Evolutionary conservation across 2,329 filamentous ascomycete genomes (phyloP).

Genomic region (Fusarium sp.): DNA sequence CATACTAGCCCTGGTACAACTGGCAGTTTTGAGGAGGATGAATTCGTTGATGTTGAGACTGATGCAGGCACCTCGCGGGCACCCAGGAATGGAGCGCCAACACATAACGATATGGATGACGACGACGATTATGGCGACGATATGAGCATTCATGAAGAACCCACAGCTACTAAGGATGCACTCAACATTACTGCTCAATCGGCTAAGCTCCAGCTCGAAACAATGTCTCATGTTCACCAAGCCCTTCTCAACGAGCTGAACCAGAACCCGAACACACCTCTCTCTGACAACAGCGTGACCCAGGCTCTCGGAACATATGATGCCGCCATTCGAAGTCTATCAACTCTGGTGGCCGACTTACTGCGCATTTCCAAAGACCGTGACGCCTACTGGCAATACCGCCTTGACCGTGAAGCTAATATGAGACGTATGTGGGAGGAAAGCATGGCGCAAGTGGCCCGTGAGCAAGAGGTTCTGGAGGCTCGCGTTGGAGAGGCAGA

Average conservation of each 20-base stretch:
- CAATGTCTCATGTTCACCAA: conserved; percentile 85
- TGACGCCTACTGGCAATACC: conserved; percentile 96
- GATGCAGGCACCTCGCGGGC: conserved; percentile 55
- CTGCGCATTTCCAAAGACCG: conserved; percentile 93
- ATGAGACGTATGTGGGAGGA: conserved; percentile 98
- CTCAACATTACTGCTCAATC: conserved; percentile 98
- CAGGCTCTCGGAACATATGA: conserved; percentile 89
- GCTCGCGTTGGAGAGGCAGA: conserved; percentile 89
- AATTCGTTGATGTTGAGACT: conserved; percentile 59
- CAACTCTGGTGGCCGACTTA: conserved; percentile 84
- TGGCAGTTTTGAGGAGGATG: conserved; percentile 64
- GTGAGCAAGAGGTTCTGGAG: conserved; percentile 92
- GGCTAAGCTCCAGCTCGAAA: conserved; percentile 89
- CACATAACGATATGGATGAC: conserved; percentile 67
- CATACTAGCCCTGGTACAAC: conserved; percentile 56
- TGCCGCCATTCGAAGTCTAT: conserved; percentile 86
- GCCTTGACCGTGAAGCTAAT: conserved; percentile 89
- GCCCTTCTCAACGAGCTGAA: conserved; percentile 76
- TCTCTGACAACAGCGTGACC: conserved; percentile 80
- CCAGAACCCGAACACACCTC: conserved; percentile 74
- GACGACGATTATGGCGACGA: conserved; percentile 80
- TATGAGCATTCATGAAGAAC: conserved; percentile 79
- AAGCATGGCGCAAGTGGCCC: conserved; percentile 96
- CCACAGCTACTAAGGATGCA: conserved; percentile 85
- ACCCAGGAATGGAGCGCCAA: conserved; percentile 50